Percentiles rank a stretch among this genome's conserved stretches.
These are phyloP conservation scores for Kingdonia uniflora DNA, from an alignment of 164 flowering plant genomes.

Conservation along the genomic window DNA sequence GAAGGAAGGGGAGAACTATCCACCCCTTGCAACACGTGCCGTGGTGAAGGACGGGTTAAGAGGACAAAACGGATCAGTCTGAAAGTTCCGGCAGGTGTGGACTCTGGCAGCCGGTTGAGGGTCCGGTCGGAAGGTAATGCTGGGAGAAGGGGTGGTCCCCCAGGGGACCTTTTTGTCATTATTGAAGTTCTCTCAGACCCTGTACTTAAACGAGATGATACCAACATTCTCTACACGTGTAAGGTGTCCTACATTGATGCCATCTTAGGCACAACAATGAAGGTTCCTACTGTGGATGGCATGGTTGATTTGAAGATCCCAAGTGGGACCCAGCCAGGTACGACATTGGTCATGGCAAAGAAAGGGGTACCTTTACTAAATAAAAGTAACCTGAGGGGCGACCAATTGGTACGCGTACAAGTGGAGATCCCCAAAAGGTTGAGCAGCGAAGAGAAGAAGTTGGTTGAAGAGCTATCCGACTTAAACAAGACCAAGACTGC, in stretches of 20 bases:
- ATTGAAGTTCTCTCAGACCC: constrained; percentile 77
- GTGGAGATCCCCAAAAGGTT: constrained; percentile 85
- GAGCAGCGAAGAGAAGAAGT: constrained; percentile 76
- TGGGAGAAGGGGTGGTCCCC: constrained; percentile 75
- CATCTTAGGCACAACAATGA: constrained; percentile 71
- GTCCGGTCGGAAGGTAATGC: constrained; percentile 86
- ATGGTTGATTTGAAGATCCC: constrained; percentile 85
- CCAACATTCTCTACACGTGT: constrained; percentile 80
- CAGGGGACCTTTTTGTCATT: constrained; percentile 79
- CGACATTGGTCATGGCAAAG: constrained; percentile 85
- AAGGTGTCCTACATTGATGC: constrained; percentile 89
- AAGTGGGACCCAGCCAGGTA: constrained; percentile 82
- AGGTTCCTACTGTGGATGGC: constrained; percentile 96
- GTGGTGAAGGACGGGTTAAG: constrained; percentile 85
- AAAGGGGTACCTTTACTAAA: constrained; percentile 80
- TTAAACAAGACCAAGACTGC: constrained; percentile 62
- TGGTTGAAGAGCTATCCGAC: constrained; percentile 70
- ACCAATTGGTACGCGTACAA: constrained; percentile 84
- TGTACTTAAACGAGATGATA: constrained; percentile 81
- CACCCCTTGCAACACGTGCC: constrained; percentile 76
- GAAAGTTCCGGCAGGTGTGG: constrained; percentile 92
- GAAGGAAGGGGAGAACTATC: constrained; percentile 68
- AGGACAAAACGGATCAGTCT: constrained; percentile 77
- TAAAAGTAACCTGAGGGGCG: constrained; percentile 74
- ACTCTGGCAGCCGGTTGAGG: constrained; percentile 76